Base-by-base conservation (phyloP, 345 rosid genomes). In the Populus alba region DNA sequence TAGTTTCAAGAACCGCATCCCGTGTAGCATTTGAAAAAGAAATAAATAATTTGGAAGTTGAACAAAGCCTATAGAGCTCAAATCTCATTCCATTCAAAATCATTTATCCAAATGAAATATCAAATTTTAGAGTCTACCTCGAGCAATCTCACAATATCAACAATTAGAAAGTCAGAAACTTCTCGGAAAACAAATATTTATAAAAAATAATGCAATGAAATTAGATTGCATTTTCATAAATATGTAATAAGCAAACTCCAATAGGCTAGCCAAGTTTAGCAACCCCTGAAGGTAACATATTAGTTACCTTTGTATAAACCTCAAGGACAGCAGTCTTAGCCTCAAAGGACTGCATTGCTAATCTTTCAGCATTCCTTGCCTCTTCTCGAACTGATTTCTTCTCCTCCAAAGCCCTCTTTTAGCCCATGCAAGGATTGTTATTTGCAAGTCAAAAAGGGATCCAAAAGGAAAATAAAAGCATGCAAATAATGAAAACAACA, bases 371-470 rank as follows among this genome's bases (percentile, higher is more conserved):
- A 81, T 87, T 85, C 85, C 81, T 87, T 78, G 93, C 94, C 78
- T 91, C 94, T 80, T 89, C 94, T 3, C 87, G 81, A 79, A 85
- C 78, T 33, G 57, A 71, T 85, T 87, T 92, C 85, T 91, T 96
- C 90, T 94, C 99, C 81, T 94, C 97, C 78, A 96, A 69, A 77
- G 95, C 83, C 66, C 92, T 87, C 99, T 96, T 79, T 81, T 57
- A 39, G 68, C 41, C 57, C 7, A n/a, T 12, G 53, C 55, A 55
- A 73, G 25, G 57, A 68, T 25, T 49, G 63, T 43, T 49, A 68
- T 43, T 63, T 68, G 37, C 68, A 75, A 49, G 57, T 43, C 61
- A 73, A 41, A 18, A 55, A 55, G 39, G 9, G 59, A 66, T 3
- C 65, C 38, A 7, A 22, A 33, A 73, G 17, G n/a, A 49, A 49